Evolutionary conservation across 139 green algal species (phyloP), one percentile per base, ranked within the genome.

Genomic region (Eudorina sp.): DNA sequence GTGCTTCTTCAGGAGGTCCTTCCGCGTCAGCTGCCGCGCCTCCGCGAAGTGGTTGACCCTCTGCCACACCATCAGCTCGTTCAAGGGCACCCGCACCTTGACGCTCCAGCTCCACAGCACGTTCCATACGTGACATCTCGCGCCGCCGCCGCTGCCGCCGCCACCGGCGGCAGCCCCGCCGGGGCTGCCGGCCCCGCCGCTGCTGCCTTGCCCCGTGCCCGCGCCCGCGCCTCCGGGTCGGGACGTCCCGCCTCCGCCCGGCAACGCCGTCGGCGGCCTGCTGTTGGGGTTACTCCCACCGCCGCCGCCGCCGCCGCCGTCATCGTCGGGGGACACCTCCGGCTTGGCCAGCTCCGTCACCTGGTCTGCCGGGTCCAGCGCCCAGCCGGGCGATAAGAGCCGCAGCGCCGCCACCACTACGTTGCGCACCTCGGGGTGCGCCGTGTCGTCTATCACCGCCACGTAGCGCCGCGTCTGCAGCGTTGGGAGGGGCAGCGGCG

Each of bases 1-100:
- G 85, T 95, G 91, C 73, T 83, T 86, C 60, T 93, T 93, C 34
- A 95, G 90, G 62, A 94, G 78, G 88, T 95, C 92, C 85, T 95
- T 95, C 41, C 92, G 89, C 41, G 92, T 94, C 14, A 95, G 83
- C 84, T 95, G 89, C 43, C 87, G 85, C 3, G 90, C 88, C 68
- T 92, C 90, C 4, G 89, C 76, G 73, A 92, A 95, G 91, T 95
- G 92, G 76, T 95, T 95, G 21, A 95, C 90, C 0, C 83, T 81
- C 88, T 95, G 92, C 91, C 91, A 94, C 38, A 89, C 78, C 68
- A 93, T 66, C 77, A 95, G 91, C 34, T 94, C 90, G 34, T 40
- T 51, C 11, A 64, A 66, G 0, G 85, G 84, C 53, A 91, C 69
- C 27, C 66, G 76, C 75, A 86, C 75, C 74, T 88, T 88, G 29